A percentile compares a stretch with the other conserved stretches of the same genome.
phyloP scores from a whole-genome alignment of 2,329 filamentous ascomycete species.

The Penicillium expansum region DNA sequence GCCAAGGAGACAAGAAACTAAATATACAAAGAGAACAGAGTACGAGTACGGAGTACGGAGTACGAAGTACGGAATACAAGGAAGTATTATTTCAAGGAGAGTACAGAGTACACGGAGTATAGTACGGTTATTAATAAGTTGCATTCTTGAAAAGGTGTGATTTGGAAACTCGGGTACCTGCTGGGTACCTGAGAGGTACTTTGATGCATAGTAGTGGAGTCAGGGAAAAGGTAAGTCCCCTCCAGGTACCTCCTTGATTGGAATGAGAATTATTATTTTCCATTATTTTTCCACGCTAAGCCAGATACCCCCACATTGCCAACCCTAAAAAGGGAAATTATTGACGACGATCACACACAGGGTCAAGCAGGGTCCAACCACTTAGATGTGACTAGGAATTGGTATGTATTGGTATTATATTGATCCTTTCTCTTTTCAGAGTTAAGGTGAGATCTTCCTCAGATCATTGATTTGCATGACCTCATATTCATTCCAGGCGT shows the following conservation, averaged over 20 bases:
- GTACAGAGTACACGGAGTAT: too few relatives aligned
- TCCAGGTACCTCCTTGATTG: slow-evolving; percentile 9
- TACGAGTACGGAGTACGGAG: neutral
- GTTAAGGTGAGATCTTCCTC: slow-evolving; percentile 4
- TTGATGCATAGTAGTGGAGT: neutral
- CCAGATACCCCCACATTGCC: slow-evolving; percentile 15
- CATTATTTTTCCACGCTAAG: slow-evolving; percentile 12
- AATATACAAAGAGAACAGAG: too few relatives aligned
- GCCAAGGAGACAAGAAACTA: neutral
- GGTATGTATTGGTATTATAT: neutral
- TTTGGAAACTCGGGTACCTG: slow-evolving; percentile 8
- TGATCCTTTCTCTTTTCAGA: slow-evolving; percentile 7
- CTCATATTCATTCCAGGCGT: slow-evolving; percentile 3
- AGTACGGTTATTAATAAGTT: too few relatives aligned
- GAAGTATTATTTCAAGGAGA: neutral
- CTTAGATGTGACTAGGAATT: slow-evolving; percentile 7
- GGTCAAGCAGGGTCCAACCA: slow-evolving; percentile 16
- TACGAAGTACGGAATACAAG: neutral
- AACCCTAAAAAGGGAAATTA: slow-evolving; percentile 2
- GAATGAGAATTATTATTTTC: slow-evolving; percentile 10
- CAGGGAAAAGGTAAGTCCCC: neutral
- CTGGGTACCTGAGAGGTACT: slow-evolving; percentile 13
- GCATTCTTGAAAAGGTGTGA: neutral
- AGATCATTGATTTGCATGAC: slow-evolving; percentile 3
- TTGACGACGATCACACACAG: slow-evolving; percentile 18